Evolutionary conservation across 257 asterid species (phyloP), one percentile per base, ranked within the genome.

Genomic region (Petrea volubilis): DNA sequence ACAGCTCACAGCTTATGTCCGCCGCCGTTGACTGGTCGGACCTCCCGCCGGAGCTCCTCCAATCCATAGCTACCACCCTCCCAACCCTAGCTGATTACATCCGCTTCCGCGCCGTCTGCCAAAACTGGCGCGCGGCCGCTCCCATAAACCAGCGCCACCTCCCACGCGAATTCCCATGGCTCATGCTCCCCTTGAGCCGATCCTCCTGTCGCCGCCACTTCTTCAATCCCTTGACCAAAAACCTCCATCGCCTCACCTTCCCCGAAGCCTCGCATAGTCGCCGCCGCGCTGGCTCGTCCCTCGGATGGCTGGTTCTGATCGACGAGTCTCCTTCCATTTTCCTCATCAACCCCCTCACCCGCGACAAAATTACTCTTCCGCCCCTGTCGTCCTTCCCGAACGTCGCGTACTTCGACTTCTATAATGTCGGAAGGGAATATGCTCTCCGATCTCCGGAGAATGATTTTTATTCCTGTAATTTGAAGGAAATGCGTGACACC

Each of bases 161-260:
- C 71, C 97, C 92, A 0, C 79, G 81, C 65, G 96, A 92, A 41
- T 79, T 88, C 75, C 98, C 98, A 3, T 92, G 97, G 98, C 87
- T 92, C 12, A 88, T 92, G 96, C 95, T 92, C 33, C 92, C 96
- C 13, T 69, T 75, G 7, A 67, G 72, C 84, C 74, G 74, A 62
- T 62, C 83, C 40, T 55, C 76, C 67, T 57, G 56, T 70, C 86
- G 85, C 13, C 88, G 88, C n/a, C 71, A 76, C 34, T 91, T 91
- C 72, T 60, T 72, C 79, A 81, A 80, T n/a, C 84, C 87, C 17
- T 57, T 80, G 38, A 80, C 82, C 20, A 61, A 66, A 58, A 80
- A 61, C 46, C 61, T 73, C 80, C 77, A 76, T 78, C 64, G 72
- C 79, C 85, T 90, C 61, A 71, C 62, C 69, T 90, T 88, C 59